phyloP scores from a whole-genome alignment of 805 yeast genomes.

The Cyberlindnera petersonii region DNA sequence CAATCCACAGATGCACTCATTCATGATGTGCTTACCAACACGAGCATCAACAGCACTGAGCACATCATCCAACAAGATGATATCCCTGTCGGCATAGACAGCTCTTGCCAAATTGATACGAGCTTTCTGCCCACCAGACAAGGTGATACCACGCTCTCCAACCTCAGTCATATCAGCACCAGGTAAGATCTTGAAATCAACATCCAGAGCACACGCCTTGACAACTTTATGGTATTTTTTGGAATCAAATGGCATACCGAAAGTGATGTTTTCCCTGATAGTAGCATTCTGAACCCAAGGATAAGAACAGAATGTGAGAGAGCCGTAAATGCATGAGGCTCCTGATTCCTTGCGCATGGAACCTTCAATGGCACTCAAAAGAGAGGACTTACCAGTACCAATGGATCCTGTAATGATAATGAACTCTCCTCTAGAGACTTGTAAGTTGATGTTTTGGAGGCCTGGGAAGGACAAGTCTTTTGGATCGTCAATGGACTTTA shows the following conservation, averaged over 20 bases:
- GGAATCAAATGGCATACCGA: conserved; percentile 76
- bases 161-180: conserved; percentile 87
- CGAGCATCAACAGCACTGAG: conserved; percentile 70
- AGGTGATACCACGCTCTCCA: conserved; percentile 92
- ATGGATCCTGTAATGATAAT: conserved; percentile 30
- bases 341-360: conserved; percentile 52
- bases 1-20: conserved; percentile 56
- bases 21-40: conserved; percentile 69
- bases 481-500: conserved; percentile 8
- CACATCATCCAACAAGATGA: conserved; percentile 37
- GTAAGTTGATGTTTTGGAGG: conserved; percentile 21
- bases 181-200: conserved; percentile 70
- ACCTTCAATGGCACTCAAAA: conserved; percentile 5
- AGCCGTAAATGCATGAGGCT: conserved; percentile 42
- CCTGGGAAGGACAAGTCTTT: conserved; percentile 27
- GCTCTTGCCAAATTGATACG: conserved; percentile 90
- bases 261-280: conserved; percentile 78
- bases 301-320: conserved; percentile 40
- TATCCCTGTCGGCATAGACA: conserved; percentile 59
- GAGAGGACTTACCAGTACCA: conserved; percentile 57
- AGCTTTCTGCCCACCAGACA: conserved; percentile 96
- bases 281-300: conserved; percentile 96
- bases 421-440: conserved; percentile 1
- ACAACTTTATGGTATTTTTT: conserved; percentile 71
- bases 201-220: conserved; percentile 75